These are phyloP conservation scores for Rubia balearica DNA, from an alignment of 305 asterid species.

Conservation along the genomic window DNA sequence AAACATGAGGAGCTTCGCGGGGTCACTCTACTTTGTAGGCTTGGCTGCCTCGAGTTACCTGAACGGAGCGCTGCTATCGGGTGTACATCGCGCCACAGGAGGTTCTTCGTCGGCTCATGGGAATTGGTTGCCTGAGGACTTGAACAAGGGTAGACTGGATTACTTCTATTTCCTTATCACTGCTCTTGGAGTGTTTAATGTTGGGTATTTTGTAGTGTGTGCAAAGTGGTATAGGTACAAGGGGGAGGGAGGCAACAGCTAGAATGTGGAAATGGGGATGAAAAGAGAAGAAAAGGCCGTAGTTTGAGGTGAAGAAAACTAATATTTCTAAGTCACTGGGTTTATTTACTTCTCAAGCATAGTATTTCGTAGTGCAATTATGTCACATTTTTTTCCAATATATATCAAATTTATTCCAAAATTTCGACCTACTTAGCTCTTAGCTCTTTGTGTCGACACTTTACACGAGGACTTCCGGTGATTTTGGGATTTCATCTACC, in stretches of 20 bases:
- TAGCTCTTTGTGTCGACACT: no score
- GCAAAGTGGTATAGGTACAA: constrained; percentile 62
- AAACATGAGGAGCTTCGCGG: constrained; percentile 69
- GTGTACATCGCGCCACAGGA: constrained; percentile 39
- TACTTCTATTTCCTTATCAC: constrained; percentile 54
- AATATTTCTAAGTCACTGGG: neutral
- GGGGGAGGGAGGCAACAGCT: constrained; percentile 22
- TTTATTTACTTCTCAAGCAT: neutral
- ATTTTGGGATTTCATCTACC: no score
- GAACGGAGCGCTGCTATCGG: constrained; percentile 33
- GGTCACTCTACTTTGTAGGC: constrained; percentile 42
- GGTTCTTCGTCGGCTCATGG: constrained; percentile 22
- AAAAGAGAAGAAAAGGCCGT: constrained; percentile 22
- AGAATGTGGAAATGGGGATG: constrained; percentile 34
- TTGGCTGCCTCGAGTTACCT: constrained; percentile 44
- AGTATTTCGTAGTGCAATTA: neutral
- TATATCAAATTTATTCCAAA: no score
- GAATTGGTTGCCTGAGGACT: constrained; percentile 63
- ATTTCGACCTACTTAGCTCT: no score
- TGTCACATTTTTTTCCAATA: no score
- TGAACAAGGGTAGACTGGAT: constrained; percentile 60
- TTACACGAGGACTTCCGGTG: no score
- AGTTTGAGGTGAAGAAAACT: constrained; percentile 18
- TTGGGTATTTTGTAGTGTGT: constrained; percentile 37
- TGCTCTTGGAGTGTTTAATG: constrained; percentile 36